Evolutionary conservation across 352 stramenopile species (phyloP), one percentile per base, ranked within the genome.

Genomic region (Plasmopara viticola): DNA sequence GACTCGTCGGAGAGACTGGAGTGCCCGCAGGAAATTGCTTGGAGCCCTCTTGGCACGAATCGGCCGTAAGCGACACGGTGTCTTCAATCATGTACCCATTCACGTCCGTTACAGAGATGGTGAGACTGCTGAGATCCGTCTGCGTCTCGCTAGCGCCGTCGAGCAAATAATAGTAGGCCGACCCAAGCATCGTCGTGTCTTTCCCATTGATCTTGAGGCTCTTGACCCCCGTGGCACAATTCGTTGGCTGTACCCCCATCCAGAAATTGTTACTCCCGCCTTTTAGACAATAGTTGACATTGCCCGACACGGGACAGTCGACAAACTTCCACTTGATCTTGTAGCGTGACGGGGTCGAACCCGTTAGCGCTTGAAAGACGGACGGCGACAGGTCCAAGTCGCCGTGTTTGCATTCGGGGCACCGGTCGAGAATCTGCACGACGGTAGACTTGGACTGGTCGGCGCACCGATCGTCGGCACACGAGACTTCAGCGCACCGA

Each of bases 401-500:
- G 31, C 81, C 81, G n/a, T 84, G 39, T 28, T 57, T 58, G 65
- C 81, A 91, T 56, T 89, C 81, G 1, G 81, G 81, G 45, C 81
- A 91, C 4, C 73, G 72, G 56, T 91, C 78, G 6, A 87, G 56
- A 41, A 91, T 69, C 48, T 88, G 70, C 35, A 88, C 69, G 28
- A 80, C 51, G 18, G 76, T 55, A 2, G 60, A 72, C 45, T 44
- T 75, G 35, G 47, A 63, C 43, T 69, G 58, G 55, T 79, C 64
- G 10, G 57, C 31, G 39, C 79, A 90, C 0, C 67, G 60, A n/a
- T 64, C 28, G 53, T 90, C 80, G 14, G 41, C 56, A 46, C 77
- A 88, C 34, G 65, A 71, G 8, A 89, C 78, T 37, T 86, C 63
- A 34, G 74, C 80, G 44, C 80, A 90, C 14, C 78, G 77, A 7